Evolutionary conservation across 208 protist genomes (phyloP).

Genomic region (Acanthamoeba culbertsoni): DNA sequence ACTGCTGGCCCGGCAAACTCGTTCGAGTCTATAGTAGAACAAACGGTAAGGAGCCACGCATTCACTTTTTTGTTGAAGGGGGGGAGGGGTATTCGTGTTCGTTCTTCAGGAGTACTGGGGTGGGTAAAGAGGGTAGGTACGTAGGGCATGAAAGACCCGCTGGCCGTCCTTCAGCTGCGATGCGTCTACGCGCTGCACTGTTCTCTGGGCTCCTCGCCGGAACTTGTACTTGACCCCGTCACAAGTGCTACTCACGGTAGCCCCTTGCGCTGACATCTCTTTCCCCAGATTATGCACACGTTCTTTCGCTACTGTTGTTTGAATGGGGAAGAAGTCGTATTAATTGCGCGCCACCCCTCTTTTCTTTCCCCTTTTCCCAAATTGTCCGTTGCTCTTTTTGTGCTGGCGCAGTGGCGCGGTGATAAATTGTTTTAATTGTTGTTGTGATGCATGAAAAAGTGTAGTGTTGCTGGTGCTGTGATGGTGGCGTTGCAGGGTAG

Average conservation of each 20-base stretch:
- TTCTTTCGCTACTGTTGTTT: too few relatives aligned
- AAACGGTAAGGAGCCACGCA: neutral
- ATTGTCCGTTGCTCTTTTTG: too few relatives aligned
- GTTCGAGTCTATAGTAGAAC: neutral
- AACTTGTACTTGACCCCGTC: constrained; percentile 13
- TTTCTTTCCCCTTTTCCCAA: too few relatives aligned
- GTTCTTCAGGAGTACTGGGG: neutral
- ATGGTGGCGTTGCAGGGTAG: too few relatives aligned
- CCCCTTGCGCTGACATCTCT: neutral
- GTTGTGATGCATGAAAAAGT: too few relatives aligned
- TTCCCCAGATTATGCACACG: too few relatives aligned
- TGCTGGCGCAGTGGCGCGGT: too few relatives aligned
- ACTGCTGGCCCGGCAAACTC: constrained; percentile 3
- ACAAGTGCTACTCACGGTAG: neutral
- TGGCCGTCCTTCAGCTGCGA: neutral
- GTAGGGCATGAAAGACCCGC: neutral
- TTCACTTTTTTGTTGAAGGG: neutral
- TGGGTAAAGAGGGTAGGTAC: neutral
- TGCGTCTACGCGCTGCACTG: constrained; percentile 26
- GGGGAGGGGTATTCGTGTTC: neutral
- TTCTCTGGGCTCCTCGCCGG: neutral
- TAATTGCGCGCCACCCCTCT: too few relatives aligned
- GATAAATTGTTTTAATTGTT: too few relatives aligned
- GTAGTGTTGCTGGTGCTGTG: too few relatives aligned
- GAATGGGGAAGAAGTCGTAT: too few relatives aligned